phyloP scores from a whole-genome alignment of 163 green algal species.

The Chlamydomonas reinhardtii region DNA sequence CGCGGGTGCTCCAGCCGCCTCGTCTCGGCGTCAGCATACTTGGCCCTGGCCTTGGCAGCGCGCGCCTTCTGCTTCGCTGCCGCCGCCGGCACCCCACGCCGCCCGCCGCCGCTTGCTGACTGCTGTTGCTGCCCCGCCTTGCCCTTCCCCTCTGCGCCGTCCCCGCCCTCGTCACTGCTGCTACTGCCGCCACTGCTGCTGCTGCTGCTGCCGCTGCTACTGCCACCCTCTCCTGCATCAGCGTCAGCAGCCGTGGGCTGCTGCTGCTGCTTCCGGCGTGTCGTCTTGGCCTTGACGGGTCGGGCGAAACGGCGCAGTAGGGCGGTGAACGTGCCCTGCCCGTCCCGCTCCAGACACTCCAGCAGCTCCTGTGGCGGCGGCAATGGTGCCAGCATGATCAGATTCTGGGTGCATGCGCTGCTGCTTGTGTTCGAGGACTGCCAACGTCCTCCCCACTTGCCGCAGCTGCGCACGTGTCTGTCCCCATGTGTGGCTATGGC shows the following conservation, averaged over 20 bases:
- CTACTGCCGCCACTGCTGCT: background rate
- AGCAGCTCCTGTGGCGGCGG: conserved; percentile 20
- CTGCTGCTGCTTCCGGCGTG: background rate
- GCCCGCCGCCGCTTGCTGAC: background rate
- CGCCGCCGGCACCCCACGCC: background rate
- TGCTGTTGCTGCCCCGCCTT: background rate
- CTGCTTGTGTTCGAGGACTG: too few relatives aligned
- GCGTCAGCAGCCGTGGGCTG: background rate
- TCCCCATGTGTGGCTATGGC: too few relatives aligned
- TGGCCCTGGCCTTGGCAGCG: background rate
- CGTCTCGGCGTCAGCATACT: background rate
- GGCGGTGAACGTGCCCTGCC: conserved; percentile 13
- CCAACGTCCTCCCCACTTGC: too few relatives aligned
- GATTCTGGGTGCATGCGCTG: too few relatives aligned
- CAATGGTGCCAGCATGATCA: too few relatives aligned
- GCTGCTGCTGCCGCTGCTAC: too few relatives aligned
- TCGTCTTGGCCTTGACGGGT: conserved; percentile 3
- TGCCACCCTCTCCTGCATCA: background rate
- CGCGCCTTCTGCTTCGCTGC: background rate
- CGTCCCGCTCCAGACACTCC: conserved; percentile 21
- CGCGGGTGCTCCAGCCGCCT: background rate
- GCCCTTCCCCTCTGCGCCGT: background rate
- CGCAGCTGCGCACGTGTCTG: too few relatives aligned
- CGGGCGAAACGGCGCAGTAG: conserved; percentile 13
- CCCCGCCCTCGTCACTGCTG: background rate